Evolutionary conservation across 192 early-diverging fungal genomes (phyloP), one percentile per base, ranked within the genome.

Genomic region (Polychytrium aggregatum): DNA sequence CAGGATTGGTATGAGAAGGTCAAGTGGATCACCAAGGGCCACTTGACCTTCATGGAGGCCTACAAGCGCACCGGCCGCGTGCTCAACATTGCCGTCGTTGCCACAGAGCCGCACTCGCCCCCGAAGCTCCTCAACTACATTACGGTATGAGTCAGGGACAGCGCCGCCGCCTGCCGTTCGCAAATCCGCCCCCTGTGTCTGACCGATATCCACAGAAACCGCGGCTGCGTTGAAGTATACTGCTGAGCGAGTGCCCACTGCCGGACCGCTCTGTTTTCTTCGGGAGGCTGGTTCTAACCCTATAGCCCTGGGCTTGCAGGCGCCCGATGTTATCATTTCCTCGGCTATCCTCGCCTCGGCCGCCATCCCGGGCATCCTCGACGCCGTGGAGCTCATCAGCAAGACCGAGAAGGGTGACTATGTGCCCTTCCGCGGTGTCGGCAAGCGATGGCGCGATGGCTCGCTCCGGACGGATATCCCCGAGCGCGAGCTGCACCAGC

Each of bases 1-100:
- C 33, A 53, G 9, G 56, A 56, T 10, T 48, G 60, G 36, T 63
- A 56, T 40, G 21, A 59, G 29, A 50, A 56, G 36, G 40, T 59
- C 28, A 48, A 50, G 26, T n/a, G 33, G 27, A 46, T 51, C 21
- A 65, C 56, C 13, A 62, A 59, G 30, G 59, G 88, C 8, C 78
- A 81, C 17, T 54, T 88, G 57, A 97, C 93, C 0, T 97, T 97
- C 52, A 52, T 72, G 37, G 93, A 97, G 64, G 93, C 93, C 0
- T 92, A 88, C 63, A 74, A 79, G 46, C 60, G 81, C 41, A 92
- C 93, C 0, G 93, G 93, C 9, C 70, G 84, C 41, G 72, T 92
- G 11, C 76, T 92, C 24, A 92, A 87, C 65, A 83, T 94, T 36
- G 76, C 86, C 6, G 84, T 88, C 20, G 76, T 84, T 18, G 74